phyloP scores from a whole-genome alignment of 2,329 filamentous ascomycete genomes.

The Ceratocystis destructans region DNA sequence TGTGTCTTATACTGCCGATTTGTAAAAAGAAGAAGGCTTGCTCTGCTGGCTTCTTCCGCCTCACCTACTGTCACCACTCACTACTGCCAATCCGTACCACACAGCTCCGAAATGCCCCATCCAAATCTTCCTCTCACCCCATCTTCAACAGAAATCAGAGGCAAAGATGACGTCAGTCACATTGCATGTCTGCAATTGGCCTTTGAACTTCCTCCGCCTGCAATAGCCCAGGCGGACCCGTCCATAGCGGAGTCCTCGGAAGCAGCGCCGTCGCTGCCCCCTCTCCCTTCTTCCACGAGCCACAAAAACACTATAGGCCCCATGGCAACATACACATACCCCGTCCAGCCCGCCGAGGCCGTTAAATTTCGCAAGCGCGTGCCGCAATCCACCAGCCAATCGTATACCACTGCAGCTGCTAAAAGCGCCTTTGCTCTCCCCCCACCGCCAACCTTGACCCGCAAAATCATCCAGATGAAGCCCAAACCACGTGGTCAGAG shows the following conservation, averaged over 20 bases:
- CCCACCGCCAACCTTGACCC: conserved; percentile 77
- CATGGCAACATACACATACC: conserved; percentile 26
- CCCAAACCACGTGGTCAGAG: conserved; percentile 30
- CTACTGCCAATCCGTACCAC: not conserved
- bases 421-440: conserved; percentile 66
- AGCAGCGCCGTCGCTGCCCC: not conserved
- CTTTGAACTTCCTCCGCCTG: conserved; percentile 67
- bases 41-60: not conserved
- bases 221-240: conserved; percentile 38
- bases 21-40: not conserved
- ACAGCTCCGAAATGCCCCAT: conserved; percentile 44
- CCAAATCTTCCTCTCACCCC: conserved; percentile 59
- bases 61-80: not conserved
- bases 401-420: conserved; percentile 28
- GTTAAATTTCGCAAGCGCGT: conserved; percentile 40
- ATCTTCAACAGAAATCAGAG: conserved; percentile 66
- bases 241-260: conserved; percentile 30
- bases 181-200: conserved; percentile 49
- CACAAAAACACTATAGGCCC: conserved; percentile 12
- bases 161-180: conserved; percentile 51
- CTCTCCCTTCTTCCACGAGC: not conserved
- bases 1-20: not conserved
- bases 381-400: conserved; percentile 31
- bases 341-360: conserved; percentile 37
- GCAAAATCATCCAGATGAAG: conserved; percentile 99